phyloP scores from a whole-genome alignment of 2,329 filamentous ascomycete genomes.

The Fusarium redolens region DNA sequence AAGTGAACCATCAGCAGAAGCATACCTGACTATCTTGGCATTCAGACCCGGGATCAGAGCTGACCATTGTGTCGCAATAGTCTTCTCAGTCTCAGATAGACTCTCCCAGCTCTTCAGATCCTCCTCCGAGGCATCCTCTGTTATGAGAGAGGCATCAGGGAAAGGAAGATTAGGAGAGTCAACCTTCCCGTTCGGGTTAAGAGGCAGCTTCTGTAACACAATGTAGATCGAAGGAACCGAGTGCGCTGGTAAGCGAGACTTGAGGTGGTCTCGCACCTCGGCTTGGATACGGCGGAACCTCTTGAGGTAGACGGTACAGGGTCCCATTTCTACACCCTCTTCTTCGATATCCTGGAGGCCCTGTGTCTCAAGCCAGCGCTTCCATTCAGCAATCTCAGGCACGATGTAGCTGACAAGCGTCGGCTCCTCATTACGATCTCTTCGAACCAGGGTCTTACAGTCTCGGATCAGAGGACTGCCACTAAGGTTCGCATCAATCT shows the following conservation, averaged over 20 bases:
- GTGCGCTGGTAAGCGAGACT: conserved; percentile 45
- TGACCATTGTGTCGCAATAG: conserved; percentile 72
- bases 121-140: conserved; percentile 51
- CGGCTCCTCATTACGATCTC: conserved; percentile 69
- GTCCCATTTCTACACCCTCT: conserved; percentile 60
- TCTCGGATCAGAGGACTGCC: conserved; percentile 82
- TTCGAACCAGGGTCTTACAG: conserved; percentile 81
- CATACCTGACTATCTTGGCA: conserved; percentile 59
- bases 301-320: conserved; percentile 56
- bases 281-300: conserved; percentile 59
- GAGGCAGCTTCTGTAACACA: conserved; percentile 61
- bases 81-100: conserved; percentile 54
- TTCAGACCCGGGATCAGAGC: conserved; percentile 73
- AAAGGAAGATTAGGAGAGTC: conserved; percentile 83
- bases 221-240: conserved; percentile 49
- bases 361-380: conserved; percentile 68
- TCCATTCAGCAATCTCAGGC: conserved; percentile 75
- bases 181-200: conserved; percentile 84
- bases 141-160: conserved; percentile 69
- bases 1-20: background rate
- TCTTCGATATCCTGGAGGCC: conserved; percentile 66
- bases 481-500: conserved; percentile 88
- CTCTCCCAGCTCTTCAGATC: conserved; percentile 64
- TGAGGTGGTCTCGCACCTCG: conserved; percentile 51
- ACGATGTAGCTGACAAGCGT: conserved; percentile 92